These are phyloP conservation scores for Trichoderma harzianum DNA, from an alignment of 2,329 filamentous ascomycete species.

Conservation along the genomic window DNA sequence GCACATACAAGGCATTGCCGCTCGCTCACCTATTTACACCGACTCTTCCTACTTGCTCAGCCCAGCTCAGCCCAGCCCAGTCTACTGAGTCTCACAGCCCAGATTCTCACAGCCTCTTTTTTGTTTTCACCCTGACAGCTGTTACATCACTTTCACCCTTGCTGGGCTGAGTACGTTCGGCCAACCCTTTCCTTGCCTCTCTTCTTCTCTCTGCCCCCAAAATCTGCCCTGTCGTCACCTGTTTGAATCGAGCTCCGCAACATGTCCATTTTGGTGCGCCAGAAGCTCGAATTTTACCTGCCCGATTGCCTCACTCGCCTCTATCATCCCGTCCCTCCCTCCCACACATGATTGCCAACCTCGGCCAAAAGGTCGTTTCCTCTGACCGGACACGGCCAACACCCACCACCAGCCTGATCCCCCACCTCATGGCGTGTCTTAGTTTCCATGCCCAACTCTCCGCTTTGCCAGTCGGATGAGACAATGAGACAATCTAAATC, in stretches of 20 bases:
- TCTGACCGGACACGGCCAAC: conserved; percentile 20
- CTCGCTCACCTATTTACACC: conserved; percentile 28
- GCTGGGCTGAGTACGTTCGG: conserved; percentile 25
- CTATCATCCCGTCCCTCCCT: background rate
- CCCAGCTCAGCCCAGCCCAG: background rate
- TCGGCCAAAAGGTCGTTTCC: conserved; percentile 17
- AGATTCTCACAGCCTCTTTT: conserved; percentile 12
- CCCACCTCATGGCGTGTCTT: conserved; percentile 16
- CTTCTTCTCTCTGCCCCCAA: background rate
- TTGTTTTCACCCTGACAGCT: background rate
- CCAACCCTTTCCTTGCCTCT: conserved; percentile 17
- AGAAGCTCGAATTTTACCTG: conserved; percentile 20
- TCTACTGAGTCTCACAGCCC: background rate
- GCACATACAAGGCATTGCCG: conserved; percentile 11
- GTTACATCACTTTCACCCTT: conserved; percentile 23
- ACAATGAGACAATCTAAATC: conserved; percentile 5
- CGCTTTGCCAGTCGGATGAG: conserved; percentile 7
- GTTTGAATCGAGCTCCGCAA: conserved; percentile 9
- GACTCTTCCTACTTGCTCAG: conserved; percentile 24
- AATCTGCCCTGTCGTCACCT: conserved; percentile 13
- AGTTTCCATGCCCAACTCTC: conserved; percentile 19
- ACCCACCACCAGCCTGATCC: conserved; percentile 20
- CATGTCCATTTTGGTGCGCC: background rate
- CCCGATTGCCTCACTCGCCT: conserved; percentile 25
- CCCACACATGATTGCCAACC: conserved; percentile 15